Conservation (phyloP, 2,329 filamentous ascomycete species). For the Fusarium mexicanum region DNA sequence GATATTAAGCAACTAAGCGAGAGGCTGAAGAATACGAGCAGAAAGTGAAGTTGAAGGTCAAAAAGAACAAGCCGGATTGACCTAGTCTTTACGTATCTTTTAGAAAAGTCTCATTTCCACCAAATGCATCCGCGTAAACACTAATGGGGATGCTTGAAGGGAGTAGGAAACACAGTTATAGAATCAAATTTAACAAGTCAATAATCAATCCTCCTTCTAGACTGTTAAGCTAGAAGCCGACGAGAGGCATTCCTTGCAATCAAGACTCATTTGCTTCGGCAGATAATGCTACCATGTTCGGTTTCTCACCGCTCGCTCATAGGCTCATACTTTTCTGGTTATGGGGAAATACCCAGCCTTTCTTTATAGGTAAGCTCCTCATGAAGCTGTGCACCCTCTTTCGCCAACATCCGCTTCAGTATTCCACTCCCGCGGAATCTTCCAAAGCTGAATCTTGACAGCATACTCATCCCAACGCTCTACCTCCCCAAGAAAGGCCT, state of each 20-base stretch:
- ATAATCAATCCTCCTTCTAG: too few species aligned
- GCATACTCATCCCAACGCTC: constrained; percentile 45
- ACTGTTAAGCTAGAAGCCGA: not conserved
- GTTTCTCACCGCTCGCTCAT: not conserved
- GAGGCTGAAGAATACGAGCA: not conserved
- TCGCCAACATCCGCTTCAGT: constrained; percentile 53
- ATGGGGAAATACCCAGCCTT: not conserved
- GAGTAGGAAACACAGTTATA: rapidly evolving
- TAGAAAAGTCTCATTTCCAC: not conserved
- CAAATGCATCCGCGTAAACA: not conserved
- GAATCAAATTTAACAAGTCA: not conserved
- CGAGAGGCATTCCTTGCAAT: not conserved
- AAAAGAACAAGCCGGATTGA: not conserved
- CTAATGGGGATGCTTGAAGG: too few species aligned
- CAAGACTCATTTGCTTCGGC: not conserved
- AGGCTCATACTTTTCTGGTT: not conserved
- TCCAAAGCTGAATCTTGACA: constrained; percentile 58
- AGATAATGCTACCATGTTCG: not conserved
- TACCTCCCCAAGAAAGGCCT: constrained; percentile 55
- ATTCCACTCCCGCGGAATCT: constrained; percentile 57
- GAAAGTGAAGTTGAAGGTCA: not conserved
- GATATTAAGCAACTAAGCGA: not conserved
- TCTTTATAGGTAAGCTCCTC: not conserved
- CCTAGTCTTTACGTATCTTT: not conserved
- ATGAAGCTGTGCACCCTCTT: constrained; percentile 37